Percentiles rank a stretch among this genome's conserved stretches.
phyloP scores from a whole-genome alignment of 2,329 filamentous ascomycete genomes.

The Cytospora chrysosperma region DNA sequence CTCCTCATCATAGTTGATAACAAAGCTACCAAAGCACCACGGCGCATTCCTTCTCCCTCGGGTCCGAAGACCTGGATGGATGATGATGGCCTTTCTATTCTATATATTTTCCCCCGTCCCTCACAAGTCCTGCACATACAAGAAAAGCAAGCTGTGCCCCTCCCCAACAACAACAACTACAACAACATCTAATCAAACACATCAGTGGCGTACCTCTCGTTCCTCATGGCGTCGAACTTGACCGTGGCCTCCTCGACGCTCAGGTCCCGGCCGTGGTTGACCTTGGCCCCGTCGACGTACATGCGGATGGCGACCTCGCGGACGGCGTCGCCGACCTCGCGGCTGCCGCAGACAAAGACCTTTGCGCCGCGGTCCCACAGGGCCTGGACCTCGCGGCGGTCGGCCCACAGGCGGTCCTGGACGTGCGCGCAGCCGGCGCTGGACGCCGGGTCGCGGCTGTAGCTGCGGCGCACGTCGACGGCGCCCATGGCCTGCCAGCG shows the following conservation, averaged over 20 bases:
- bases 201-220: constrained; percentile 59
- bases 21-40: too few species aligned
- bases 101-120: background rate
- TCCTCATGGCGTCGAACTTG: constrained; percentile 51
- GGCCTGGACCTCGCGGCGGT: constrained; percentile 32
- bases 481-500: constrained; percentile 60
- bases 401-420: constrained; percentile 50
- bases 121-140: too few species aligned
- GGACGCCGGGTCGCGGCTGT: constrained; percentile 50
- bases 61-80: too few species aligned
- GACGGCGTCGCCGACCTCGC: constrained; percentile 42
- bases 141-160: too few species aligned
- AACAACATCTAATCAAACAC: constrained; percentile 53
- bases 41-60: too few species aligned
- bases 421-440: constrained; percentile 35
- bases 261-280: constrained; percentile 30
- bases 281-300: constrained; percentile 34
- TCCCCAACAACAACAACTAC: too few species aligned
- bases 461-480: constrained; percentile 62
- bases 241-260: constrained; percentile 32
- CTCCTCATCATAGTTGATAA: too few species aligned
- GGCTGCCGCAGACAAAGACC: constrained; percentile 62
- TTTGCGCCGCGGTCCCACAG: constrained; percentile 44
- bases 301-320: constrained; percentile 37
- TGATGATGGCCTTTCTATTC: background rate